Base-by-base conservation (phyloP, 805 yeast species). In the Isabelozyma rhagii region DNA sequence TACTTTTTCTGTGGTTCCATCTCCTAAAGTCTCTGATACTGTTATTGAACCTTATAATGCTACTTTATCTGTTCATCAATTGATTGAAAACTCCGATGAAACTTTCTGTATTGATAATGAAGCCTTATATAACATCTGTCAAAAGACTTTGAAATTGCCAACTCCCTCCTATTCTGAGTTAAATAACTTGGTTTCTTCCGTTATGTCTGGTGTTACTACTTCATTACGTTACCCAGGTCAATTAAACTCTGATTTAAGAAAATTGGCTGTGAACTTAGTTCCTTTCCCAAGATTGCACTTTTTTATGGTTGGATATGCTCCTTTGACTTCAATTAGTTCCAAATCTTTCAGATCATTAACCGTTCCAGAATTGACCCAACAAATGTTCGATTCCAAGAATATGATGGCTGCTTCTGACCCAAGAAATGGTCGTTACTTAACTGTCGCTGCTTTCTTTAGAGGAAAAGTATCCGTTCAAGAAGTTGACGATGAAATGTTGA, bases 361-460 rank as follows among this genome's bases (percentile, higher is more conserved):
- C 41, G 97, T 91, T 45, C 93, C 94, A 39, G 97, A 91, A 73
- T 82, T 91, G 63, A 89, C 97, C 44, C 96, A 89, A 74, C 97
- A 91, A 74, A 82, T 91, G 85, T 90, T 91, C 65, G 96, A 90
- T 67, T 80, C 96, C 49, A 86, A 83, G 68, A 91, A 89, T 72
- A 88, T 91, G 94, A 91, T 91, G 97, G 96, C 97, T 39, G 97
- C 96, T 44, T 82, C 93, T 17, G 92, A 91, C 71, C 96, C 97
- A 59, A 80, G 85, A 74, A 84, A 85, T 66, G 97, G 97, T 59
- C 82, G 96, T 68, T 91, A 91, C 72, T 78, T 91, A 68, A 89
- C 97, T 8, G 96, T 89, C 50, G 96, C 97, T 38, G 92, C 97
- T 14, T 88, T 91, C 77, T 91, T 89, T 78, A 83, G 97, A 71